A percentile compares a stretch with the other conserved stretches of the same genome.
These are phyloP conservation scores for Colletotrichum godetiae DNA, from an alignment of 2,329 filamentous ascomycete genomes.

Conservation along the genomic window DNA sequence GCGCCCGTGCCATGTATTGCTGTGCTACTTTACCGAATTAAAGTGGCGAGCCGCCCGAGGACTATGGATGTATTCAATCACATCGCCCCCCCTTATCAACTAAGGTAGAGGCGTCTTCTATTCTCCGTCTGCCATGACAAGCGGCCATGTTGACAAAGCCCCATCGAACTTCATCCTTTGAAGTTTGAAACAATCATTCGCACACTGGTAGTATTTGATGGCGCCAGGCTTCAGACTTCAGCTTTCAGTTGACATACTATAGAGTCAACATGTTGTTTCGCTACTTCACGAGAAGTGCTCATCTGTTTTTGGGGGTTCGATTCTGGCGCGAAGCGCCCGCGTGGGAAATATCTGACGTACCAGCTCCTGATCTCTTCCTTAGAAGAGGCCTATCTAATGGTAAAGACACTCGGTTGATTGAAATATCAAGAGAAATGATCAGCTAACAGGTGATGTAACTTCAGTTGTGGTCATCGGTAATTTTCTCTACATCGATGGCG, in stretches of 20 bases:
- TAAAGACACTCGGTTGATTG: background rate
- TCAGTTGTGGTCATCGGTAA: background rate
- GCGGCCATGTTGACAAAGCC: too few relatives aligned
- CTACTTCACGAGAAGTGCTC: background rate
- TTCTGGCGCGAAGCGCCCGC: background rate
- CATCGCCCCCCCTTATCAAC: too few relatives aligned
- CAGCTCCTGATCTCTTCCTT: background rate
- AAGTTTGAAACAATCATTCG: too few relatives aligned
- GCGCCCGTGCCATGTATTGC: background rate
- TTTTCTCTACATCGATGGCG: background rate
- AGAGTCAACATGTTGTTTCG: background rate
- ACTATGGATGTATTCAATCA: too few relatives aligned
- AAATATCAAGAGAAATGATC: background rate
- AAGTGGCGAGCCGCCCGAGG: background rate
- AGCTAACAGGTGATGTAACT: background rate
- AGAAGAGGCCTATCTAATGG: background rate
- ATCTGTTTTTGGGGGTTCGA: background rate
- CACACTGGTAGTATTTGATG: too few relatives aligned
- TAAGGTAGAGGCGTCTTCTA: too few relatives aligned
- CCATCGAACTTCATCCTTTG: too few relatives aligned
- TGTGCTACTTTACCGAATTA: background rate
- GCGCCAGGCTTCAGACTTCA: too few relatives aligned
- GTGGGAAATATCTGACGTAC: background rate
- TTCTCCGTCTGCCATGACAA: too few relatives aligned
- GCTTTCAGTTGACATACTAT: too few relatives aligned